Percentiles rank a stretch among this genome's conserved stretches.
Conservation (phyloP, 1,139 yeast genomes). For the Wickerhamomyces sp. region DNA sequence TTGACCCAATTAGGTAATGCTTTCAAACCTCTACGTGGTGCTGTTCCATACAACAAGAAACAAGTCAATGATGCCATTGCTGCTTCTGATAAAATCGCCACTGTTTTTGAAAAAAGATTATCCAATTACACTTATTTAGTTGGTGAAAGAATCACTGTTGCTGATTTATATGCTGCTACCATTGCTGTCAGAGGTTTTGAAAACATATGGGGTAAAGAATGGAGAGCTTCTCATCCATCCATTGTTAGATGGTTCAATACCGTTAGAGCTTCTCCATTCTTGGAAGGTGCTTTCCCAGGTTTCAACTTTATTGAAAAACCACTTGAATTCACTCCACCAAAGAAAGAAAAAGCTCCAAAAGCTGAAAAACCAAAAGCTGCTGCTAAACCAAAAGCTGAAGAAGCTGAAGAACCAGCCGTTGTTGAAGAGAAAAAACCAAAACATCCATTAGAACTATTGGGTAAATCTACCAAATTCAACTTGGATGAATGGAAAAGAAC, state of each 20-base stretch:
- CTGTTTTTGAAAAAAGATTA: slow-evolving; percentile 60
- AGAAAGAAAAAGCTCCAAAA: slow-evolving; percentile 59
- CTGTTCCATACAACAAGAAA: slow-evolving; percentile 76
- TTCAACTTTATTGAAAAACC: slow-evolving; percentile 63
- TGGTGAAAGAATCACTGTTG: slow-evolving; percentile 83
- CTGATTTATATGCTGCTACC: slow-evolving; percentile 71
- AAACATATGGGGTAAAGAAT: slow-evolving; percentile 64
- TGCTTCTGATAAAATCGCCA: slow-evolving; percentile 36
- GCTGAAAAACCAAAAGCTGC: slow-evolving; percentile 25
- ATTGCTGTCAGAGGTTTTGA: slow-evolving; percentile 61
- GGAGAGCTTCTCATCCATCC: slow-evolving; percentile 74
- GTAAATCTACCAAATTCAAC: slow-evolving; percentile 59
- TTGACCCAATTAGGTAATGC: slow-evolving; percentile 37
- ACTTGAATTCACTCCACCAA: slow-evolving; percentile 66
- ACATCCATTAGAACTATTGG: slow-evolving; percentile 88
- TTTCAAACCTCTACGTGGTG: slow-evolving; percentile 43
- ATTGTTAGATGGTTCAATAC: slow-evolving; percentile 85
- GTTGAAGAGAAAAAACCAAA: slow-evolving; percentile 58
- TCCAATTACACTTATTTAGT: slow-evolving; percentile 78
- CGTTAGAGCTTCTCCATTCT: slow-evolving; percentile 50
- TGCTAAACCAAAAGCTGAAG: slow-evolving; percentile 27
- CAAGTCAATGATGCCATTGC: slow-evolving; percentile 50
- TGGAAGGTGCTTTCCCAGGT: slow-evolving; percentile 42
- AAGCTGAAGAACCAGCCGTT: slow-evolving; percentile 32
- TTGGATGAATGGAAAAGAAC: slow-evolving; percentile 95